These are phyloP conservation scores for Litchi chinensis DNA, from an alignment of 345 rosid species.

Conservation along the genomic window DNA sequence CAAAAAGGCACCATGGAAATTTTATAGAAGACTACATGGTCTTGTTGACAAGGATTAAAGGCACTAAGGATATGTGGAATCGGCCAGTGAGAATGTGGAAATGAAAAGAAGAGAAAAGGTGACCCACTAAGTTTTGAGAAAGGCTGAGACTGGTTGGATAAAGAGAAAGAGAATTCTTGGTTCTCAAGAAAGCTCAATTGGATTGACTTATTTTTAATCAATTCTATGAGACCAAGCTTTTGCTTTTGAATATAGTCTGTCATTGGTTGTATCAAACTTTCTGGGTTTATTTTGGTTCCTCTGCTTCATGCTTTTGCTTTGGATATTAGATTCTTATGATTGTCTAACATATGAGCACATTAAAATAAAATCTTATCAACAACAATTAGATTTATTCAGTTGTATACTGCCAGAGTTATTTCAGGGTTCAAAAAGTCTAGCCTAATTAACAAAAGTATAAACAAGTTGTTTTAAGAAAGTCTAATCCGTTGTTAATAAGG, in stretches of 20 bases:
- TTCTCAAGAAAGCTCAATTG: conserved; percentile 12
- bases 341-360: too few relatives aligned
- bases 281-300: too few relatives aligned
- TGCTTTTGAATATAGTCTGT: conserved; percentile 3
- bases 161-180: conserved; percentile 24
- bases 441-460: too few relatives aligned
- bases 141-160: conserved; percentile 1
- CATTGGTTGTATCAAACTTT: too few relatives aligned
- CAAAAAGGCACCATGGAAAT: neutral
- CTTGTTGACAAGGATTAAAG: conserved; percentile 8
- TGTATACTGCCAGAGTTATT: too few relatives aligned
- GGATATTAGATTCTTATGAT: too few relatives aligned
- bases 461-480: too few relatives aligned
- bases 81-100: conserved; percentile 14
- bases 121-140: neutral
- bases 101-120: conserved; percentile 28
- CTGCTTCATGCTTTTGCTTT: too few relatives aligned
- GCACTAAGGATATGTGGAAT: neutral
- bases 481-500: too few relatives aligned
- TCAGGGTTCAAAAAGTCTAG: too few relatives aligned
- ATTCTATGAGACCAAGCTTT: conserved; percentile 8
- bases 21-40: neutral
- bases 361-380: too few relatives aligned
- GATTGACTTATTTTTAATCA: neutral
- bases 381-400: too few relatives aligned